phyloP scores from a whole-genome alignment of 192 early-diverging fungal genomes.

The Coemansia sp. region DNA sequence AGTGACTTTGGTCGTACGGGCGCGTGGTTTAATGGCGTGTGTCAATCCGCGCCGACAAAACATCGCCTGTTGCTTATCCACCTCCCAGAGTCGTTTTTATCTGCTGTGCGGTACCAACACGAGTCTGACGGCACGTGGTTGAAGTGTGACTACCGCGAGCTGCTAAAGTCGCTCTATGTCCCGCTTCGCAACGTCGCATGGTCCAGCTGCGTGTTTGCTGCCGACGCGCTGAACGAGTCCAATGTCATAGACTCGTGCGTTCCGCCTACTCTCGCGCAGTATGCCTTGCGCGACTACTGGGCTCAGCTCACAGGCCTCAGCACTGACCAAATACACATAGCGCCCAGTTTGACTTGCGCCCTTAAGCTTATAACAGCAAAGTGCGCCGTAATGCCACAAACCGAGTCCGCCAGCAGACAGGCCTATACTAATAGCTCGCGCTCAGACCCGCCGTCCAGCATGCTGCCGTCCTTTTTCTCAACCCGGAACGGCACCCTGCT shows the following conservation, averaged over 20 bases:
- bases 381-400: constrained; percentile 13
- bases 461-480: constrained; percentile 1
- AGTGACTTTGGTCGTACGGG: constrained; percentile 37
- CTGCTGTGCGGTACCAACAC: constrained; percentile 17
- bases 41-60: constrained; percentile 12
- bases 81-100: constrained; percentile 44
- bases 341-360: constrained; percentile 44
- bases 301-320: constrained; percentile 37
- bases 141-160: constrained; percentile 42
- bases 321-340: constrained; percentile 39
- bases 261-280: constrained; percentile 42
- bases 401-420: background rate
- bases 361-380: constrained; percentile 29
- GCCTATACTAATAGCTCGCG: background rate
- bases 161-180: constrained; percentile 35
- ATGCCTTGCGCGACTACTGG: constrained; percentile 54
- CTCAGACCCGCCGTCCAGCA: background rate
- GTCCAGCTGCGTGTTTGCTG: constrained; percentile 50
- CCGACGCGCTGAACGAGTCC: constrained; percentile 33
- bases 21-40: constrained; percentile 33
- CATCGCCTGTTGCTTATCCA: constrained; percentile 43
- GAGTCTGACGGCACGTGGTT: constrained; percentile 25
- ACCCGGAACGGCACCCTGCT: constrained; percentile 9
- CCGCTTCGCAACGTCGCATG: constrained; percentile 38
- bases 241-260: constrained; percentile 39